Evolutionary conservation across 495 filamentous ascomycete species (phyloP).

Genomic region (Chaetomium fimeti): DNA sequence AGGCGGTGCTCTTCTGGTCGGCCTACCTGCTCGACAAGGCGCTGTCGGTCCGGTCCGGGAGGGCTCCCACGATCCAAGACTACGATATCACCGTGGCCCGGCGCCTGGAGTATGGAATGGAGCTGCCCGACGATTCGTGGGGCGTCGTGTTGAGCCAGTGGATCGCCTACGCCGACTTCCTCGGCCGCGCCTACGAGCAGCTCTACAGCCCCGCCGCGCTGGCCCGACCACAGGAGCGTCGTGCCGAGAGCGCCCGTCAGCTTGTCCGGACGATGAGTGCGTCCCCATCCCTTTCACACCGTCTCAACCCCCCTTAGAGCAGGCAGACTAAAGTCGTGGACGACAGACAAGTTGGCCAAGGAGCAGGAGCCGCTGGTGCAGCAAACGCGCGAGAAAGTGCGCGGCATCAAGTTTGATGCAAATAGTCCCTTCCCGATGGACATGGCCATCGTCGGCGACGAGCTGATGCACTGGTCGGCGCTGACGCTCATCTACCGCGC

Average conservation of each 20-base stretch:
- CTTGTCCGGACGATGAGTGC: conserved; percentile 29
- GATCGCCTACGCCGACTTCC: conserved; percentile 56
- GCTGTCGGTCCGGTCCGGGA: conserved; percentile 63
- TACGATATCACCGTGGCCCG: conserved; percentile 59
- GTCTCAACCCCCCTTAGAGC: neutral
- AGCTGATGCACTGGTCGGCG: conserved; percentile 54
- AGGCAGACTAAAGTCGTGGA: neutral
- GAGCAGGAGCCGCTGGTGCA: conserved; percentile 21
- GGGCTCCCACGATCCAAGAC: conserved; percentile 60
- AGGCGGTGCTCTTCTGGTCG: conserved; percentile 60
- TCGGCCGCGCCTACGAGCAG: conserved; percentile 57
- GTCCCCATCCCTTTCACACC: conserved; percentile 20
- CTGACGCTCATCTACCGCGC: conserved; percentile 63
- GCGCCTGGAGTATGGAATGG: conserved; percentile 31
- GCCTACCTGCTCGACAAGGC: conserved; percentile 60
- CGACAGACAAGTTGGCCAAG: conserved; percentile 16
- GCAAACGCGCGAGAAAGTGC: conserved; percentile 20
- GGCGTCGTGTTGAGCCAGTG: conserved; percentile 45
- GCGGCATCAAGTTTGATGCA: conserved; percentile 15
- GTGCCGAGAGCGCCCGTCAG: conserved; percentile 41
- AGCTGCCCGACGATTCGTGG: conserved; percentile 35
- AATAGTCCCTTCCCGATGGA: conserved; percentile 37
- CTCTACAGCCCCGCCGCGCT: conserved; percentile 63
- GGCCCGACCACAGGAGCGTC: conserved; percentile 46
- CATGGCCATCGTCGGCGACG: conserved; percentile 55